Percentiles rank a stretch among this genome's conserved stretches.
phyloP scores from a whole-genome alignment of 2,329 filamentous ascomycete genomes.

The Colletotrichum coccodes region DNA sequence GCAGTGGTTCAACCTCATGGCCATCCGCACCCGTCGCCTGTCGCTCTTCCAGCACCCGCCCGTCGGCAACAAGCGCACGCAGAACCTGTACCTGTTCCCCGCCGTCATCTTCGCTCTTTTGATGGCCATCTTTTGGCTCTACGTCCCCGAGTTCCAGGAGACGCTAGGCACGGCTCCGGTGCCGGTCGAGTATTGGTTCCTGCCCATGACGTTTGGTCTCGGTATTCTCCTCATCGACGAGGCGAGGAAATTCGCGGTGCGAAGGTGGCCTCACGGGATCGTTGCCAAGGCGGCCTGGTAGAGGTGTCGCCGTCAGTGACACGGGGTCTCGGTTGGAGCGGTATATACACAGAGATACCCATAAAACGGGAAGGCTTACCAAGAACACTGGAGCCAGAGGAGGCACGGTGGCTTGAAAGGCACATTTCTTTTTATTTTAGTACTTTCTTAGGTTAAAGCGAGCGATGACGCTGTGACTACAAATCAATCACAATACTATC shows the following conservation, averaged over 20 bases:
- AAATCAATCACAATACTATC: too few species aligned
- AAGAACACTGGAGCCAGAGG: too few species aligned
- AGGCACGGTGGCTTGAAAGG: too few species aligned
- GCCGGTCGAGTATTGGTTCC: slow-evolving; percentile 79
- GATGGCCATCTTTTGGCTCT: slow-evolving; percentile 77
- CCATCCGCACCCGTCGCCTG: slow-evolving; percentile 71
- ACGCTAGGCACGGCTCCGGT: slow-evolving; percentile 70
- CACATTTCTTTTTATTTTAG: neutral
- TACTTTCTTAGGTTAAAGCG: neutral
- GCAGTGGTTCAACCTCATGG: slow-evolving; percentile 82
- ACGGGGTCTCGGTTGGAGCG: neutral
- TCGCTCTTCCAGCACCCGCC: slow-evolving; percentile 80
- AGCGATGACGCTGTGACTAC: slow-evolving; percentile 4
- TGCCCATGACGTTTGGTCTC: slow-evolving; percentile 77
- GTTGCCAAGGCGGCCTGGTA: slow-evolving; percentile 62
- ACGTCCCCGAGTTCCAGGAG: slow-evolving; percentile 72
- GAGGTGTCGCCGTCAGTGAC: neutral
- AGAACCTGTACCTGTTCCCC: slow-evolving; percentile 76
- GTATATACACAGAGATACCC: neutral
- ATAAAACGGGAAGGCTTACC: neutral
- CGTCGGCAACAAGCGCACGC: slow-evolving; percentile 69
- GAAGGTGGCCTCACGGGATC: slow-evolving; percentile 54
- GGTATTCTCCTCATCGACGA: slow-evolving; percentile 63
- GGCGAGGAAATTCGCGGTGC: slow-evolving; percentile 59
- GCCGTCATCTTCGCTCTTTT: slow-evolving; percentile 75